Evolutionary conservation across 2,329 filamentous ascomycete genomes (phyloP).

Genomic region (Neonectria hederae): DNA sequence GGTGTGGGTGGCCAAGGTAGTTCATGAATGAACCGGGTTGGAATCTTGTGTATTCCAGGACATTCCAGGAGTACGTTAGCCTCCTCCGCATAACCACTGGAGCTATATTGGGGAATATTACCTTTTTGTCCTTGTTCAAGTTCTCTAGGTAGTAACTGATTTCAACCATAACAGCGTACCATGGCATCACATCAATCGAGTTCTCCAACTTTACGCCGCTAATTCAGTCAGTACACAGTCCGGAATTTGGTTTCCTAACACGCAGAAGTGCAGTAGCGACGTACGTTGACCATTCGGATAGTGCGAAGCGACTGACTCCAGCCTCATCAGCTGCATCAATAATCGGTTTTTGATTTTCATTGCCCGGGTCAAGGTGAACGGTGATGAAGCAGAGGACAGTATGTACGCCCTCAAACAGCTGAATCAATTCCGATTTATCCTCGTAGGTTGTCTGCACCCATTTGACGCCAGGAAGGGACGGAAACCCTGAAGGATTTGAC

Average conservation of each 20-base stretch:
- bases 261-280: neutral
- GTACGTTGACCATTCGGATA: conserved; percentile 63
- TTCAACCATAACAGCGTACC: conserved; percentile 60
- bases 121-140: conserved; percentile 57
- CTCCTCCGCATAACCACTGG: neutral
- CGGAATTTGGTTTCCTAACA: neutral
- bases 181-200: conserved; percentile 51
- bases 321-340: conserved; percentile 68
- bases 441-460: conserved; percentile 57
- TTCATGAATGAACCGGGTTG: conserved; percentile 63
- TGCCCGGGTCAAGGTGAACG: conserved; percentile 45
- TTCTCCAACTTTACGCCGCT: conserved; percentile 18
- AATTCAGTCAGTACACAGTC: neutral
- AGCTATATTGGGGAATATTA: conserved; percentile 24
- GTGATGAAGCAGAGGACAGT: conserved; percentile 61
- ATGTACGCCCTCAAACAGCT: conserved; percentile 55
- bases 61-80: conserved; percentile 43
- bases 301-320: conserved; percentile 69
- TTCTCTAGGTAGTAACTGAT: conserved; percentile 59
- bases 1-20: conserved; percentile 61
- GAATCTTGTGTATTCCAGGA: conserved; percentile 65
- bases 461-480: conserved; percentile 42
- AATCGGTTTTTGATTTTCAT: conserved; percentile 60
- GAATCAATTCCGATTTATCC: conserved; percentile 48
- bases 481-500: conserved; percentile 1